Percentiles rank a stretch among this genome's conserved stretches.
phyloP scores from a whole-genome alignment of 352 stramenopile species.

The Globisporangium cylindrosporum region DNA sequence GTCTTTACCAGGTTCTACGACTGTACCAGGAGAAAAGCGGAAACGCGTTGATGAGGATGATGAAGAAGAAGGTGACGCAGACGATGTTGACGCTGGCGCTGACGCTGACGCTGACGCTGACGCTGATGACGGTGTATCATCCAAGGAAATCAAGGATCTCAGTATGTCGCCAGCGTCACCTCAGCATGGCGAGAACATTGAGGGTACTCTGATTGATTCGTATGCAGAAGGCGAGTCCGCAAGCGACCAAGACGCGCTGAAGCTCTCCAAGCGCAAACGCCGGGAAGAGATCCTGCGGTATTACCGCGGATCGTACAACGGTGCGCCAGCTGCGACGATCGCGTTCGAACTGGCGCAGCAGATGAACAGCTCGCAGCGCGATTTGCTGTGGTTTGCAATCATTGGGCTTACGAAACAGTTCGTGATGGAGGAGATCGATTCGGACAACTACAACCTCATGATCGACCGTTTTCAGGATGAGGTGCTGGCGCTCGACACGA shows the following conservation, averaged over 20 bases:
- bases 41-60: conserved; percentile 42
- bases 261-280: conserved; percentile 52
- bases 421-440: conserved; percentile 90
- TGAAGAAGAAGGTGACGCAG: conserved; percentile 30
- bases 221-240: conserved; percentile 1
- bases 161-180: neutral
- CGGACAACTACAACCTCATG: conserved; percentile 91
- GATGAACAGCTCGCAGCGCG: conserved; percentile 79
- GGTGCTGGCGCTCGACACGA: conserved; percentile 71
- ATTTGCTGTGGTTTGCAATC: conserved; percentile 97
- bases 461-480: conserved; percentile 90
- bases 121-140: conserved; percentile 23
- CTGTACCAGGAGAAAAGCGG: conserved; percentile 13
- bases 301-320: conserved; percentile 92
- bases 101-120: conserved; percentile 27
- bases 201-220: neutral
- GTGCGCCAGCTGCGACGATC: conserved; percentile 69
- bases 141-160: neutral
- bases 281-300: conserved; percentile 88
- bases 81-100: conserved; percentile 21
- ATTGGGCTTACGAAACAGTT: conserved; percentile 96
- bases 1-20: conserved; percentile 4
- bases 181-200: neutral
- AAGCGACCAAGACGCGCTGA: conserved; percentile 22
- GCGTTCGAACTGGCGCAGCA: conserved; percentile 81